phyloP scores from a whole-genome alignment of 768 basidiomycete genomes.

The Amanita molliuscula region DNA sequence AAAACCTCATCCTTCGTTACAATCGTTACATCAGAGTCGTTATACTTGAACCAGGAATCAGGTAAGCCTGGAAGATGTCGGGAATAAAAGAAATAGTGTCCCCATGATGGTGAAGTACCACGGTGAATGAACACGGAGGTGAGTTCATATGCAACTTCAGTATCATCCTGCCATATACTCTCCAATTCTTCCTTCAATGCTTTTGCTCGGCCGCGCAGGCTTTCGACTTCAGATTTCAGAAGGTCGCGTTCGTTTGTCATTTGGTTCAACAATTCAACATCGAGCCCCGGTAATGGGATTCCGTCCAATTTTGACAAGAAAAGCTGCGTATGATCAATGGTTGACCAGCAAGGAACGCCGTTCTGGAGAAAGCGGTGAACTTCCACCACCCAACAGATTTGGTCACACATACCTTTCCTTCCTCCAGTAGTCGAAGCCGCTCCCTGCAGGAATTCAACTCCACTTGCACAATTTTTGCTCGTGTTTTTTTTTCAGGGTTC shows the following conservation, averaged over 20 bases:
- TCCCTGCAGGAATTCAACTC: slow-evolving; percentile 57
- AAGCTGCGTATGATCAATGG: slow-evolving; percentile 42
- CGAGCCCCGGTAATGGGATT: slow-evolving; percentile 38
- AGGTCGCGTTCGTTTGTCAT: slow-evolving; percentile 43
- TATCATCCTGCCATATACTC: slow-evolving; percentile 60
- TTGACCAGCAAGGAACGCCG: slow-evolving; percentile 45
- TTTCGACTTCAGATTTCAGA: slow-evolving; percentile 47
- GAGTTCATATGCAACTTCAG: slow-evolving; percentile 70
- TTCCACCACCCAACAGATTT: background rate
- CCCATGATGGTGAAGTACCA: slow-evolving; percentile 77
- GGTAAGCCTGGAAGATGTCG: slow-evolving; percentile 71
- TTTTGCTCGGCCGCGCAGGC: slow-evolving; percentile 36
- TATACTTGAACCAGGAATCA: slow-evolving; percentile 94
- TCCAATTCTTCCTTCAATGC: slow-evolving; percentile 64
- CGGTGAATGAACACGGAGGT: slow-evolving; percentile 95
- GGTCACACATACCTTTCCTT: slow-evolving; percentile 52
- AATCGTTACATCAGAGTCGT: slow-evolving; percentile 77
- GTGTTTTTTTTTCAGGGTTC: slow-evolving; percentile 57
- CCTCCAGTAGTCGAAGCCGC: slow-evolving; percentile 54
- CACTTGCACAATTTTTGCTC: slow-evolving; percentile 59
- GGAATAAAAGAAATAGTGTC: slow-evolving; percentile 96
- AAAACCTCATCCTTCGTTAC: slow-evolving; percentile 78
- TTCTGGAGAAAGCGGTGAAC: slow-evolving; percentile 28
- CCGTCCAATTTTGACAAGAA: slow-evolving; percentile 45
- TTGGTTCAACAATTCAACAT: slow-evolving; percentile 42